phyloP scores from a whole-genome alignment of 2,329 filamentous ascomycete genomes.

The Didymella arachidicola region DNA sequence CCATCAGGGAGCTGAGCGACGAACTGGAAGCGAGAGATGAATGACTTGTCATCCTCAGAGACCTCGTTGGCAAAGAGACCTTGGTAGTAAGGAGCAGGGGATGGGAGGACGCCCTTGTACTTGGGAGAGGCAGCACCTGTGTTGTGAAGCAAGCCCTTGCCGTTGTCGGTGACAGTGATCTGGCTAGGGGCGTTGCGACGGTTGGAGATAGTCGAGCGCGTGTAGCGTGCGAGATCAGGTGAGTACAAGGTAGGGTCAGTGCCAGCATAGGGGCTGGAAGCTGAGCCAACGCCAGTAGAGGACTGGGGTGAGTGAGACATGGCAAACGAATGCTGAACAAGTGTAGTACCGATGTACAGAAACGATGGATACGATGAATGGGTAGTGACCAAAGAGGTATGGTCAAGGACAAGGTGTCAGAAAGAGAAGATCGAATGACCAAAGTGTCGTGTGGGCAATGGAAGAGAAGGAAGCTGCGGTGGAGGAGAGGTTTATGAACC shows the following conservation, averaged over 20 bases:
- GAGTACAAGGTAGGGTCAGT: slow-evolving; percentile 43
- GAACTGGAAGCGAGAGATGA: slow-evolving; percentile 39
- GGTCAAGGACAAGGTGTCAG: slow-evolving; percentile 30
- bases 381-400: slow-evolving; percentile 20
- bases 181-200: slow-evolving; percentile 23
- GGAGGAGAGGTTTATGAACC: slow-evolving; percentile 19
- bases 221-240: slow-evolving; percentile 33
- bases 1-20: slow-evolving; percentile 32
- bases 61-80: slow-evolving; percentile 41
- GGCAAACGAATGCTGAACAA: slow-evolving; percentile 29
- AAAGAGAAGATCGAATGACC: slow-evolving; percentile 25
- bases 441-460: slow-evolving; percentile 18
- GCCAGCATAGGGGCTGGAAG: slow-evolving; percentile 38
- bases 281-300: slow-evolving; percentile 29
- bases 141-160: slow-evolving; percentile 18
- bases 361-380: slow-evolving; percentile 30
- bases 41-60: slow-evolving; percentile 26
- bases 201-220: slow-evolving; percentile 9
- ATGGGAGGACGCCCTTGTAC: slow-evolving; percentile 25
- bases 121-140: slow-evolving; percentile 16
- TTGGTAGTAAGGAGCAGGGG: slow-evolving; percentile 22
- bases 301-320: slow-evolving; percentile 42
- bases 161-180: slow-evolving; percentile 22
- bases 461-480: slow-evolving; percentile 27
- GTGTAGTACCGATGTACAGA: slow-evolving; percentile 30